These are phyloP conservation scores for Ophiostoma ulmi DNA, from an alignment of 2,329 filamentous ascomycete species.

Conservation along the genomic window DNA sequence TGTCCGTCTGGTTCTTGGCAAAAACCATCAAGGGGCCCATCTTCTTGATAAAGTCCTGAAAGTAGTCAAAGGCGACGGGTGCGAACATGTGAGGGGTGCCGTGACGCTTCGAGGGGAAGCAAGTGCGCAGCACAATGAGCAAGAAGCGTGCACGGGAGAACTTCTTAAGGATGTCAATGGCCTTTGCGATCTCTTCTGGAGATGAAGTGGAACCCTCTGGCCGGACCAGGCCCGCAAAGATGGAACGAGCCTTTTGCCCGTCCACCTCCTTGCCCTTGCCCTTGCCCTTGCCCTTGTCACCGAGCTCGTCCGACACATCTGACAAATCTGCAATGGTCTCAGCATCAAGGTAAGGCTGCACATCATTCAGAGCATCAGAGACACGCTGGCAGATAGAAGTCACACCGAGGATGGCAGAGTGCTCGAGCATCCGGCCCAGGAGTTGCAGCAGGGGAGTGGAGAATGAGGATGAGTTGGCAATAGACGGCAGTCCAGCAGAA, in stretches of 20 bases:
- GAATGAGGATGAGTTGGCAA: slow-evolving; percentile 62
- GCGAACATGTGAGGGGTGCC: slow-evolving; percentile 62
- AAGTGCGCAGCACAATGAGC: slow-evolving; percentile 66
- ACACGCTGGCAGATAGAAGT: slow-evolving; percentile 74
- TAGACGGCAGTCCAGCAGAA: slow-evolving; percentile 71
- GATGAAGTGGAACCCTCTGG: slow-evolving; percentile 37
- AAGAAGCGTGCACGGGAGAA: slow-evolving; percentile 72
- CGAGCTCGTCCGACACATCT: not conserved
- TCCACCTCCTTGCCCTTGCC: not conserved
- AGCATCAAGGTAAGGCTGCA: slow-evolving; percentile 59
- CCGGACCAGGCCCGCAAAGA: slow-evolving; percentile 64
- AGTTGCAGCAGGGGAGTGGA: slow-evolving; percentile 68
- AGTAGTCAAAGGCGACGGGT: slow-evolving; percentile 81
- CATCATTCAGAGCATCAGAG: slow-evolving; percentile 60
- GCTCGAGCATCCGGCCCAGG: slow-evolving; percentile 72
- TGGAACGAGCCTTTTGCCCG: slow-evolving; percentile 40
- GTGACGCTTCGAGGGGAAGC: slow-evolving; percentile 65
- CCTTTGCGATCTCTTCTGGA: slow-evolving; percentile 47
- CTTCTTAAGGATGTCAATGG: slow-evolving; percentile 74
- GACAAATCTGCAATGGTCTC: not conserved
- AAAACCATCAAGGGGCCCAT: slow-evolving; percentile 74
- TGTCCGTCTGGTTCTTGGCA: slow-evolving; percentile 79
- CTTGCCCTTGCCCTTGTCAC: not conserved
- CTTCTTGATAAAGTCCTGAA: slow-evolving; percentile 65
- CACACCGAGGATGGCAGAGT: slow-evolving; percentile 72